These are phyloP conservation scores for Arthrobotrys conoides DNA, from an alignment of 2,329 filamentous ascomycete genomes.

Conservation along the genomic window DNA sequence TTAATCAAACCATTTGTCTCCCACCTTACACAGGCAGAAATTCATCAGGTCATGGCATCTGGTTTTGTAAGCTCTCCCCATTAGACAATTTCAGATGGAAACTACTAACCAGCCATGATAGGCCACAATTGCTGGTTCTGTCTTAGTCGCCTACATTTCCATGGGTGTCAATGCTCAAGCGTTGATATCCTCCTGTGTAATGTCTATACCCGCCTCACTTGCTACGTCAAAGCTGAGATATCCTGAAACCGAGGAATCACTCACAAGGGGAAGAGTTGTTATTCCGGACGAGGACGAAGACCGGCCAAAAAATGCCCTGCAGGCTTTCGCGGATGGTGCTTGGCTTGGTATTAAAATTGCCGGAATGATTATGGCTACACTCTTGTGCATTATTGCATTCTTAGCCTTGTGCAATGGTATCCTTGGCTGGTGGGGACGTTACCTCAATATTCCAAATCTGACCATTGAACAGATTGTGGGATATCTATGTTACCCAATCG, in stretches of 20 bases:
- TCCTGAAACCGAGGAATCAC: constrained; percentile 86
- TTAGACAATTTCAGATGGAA: not conserved
- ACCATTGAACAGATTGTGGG: constrained; percentile 82
- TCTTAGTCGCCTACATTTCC: constrained; percentile 86
- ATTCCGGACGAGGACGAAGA: constrained; percentile 82
- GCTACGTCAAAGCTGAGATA: constrained; percentile 91
- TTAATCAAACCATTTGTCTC: constrained; percentile 88
- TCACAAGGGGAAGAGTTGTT: constrained; percentile 84
- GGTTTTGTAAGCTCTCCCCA: constrained; percentile 71
- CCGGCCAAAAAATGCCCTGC: constrained; percentile 82
- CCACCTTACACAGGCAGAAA: constrained; percentile 86
- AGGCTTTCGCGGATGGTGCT: constrained; percentile 86
- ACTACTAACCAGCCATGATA: constrained; percentile 66
- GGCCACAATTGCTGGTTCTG: constrained; percentile 90
- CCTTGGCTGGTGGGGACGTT: constrained; percentile 86
- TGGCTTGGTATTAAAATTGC: constrained; percentile 90
- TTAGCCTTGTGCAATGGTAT: constrained; percentile 82
- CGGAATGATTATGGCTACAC: constrained; percentile 82
- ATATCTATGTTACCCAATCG: constrained; percentile 82
- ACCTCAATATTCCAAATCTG: constrained; percentile 81
- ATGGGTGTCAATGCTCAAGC: constrained; percentile 88
- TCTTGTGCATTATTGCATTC: constrained; percentile 87
- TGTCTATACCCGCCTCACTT: constrained; percentile 93
- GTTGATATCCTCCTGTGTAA: constrained; percentile 90
- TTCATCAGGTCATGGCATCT: constrained; percentile 93